Evolutionary conservation across 495 filamentous ascomycete species (phyloP), one percentile per base, ranked within the genome.

Genomic region (Aspergillus leporis): DNA sequence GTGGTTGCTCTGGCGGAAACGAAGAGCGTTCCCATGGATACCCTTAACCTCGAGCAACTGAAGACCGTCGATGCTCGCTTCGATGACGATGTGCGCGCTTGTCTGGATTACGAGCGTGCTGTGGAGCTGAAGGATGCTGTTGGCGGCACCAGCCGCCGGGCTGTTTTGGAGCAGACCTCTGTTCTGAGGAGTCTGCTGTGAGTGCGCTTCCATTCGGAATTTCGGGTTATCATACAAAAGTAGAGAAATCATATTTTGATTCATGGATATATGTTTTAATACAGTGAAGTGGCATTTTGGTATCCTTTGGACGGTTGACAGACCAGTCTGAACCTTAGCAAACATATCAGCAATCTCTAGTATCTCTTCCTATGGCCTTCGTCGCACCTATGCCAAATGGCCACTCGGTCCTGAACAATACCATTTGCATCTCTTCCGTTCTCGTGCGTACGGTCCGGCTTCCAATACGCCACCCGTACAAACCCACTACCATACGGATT

Each of bases 41-140:
- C 88, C 65, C 79, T 97, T 9, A 80, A 80, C 0, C 78, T 87
- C 38, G 80, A 86, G 66, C 85, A 90, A 68, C 77, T 96, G 52
- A 78, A 90, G 80, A 73, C 73, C n/a, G 77, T 97, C 12, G 90
- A 95, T 61, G 62, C 74, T 4, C 83, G 91, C 43, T 93, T 97
- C 60, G 88, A 84, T 34, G 77, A 85, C 55, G 92, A 96, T 67
- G 84, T 97, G 34, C 70, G 80, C 51, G 74, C 83, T 60, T 84
- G 83, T 40, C 89, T 96, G 71, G 86, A 96, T 71, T 96, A 96
- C 65, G 89, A 96, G 81, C 82, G 81, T 59, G 90, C 87, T 56
- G 93, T 97, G 4, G 93, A 98, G 81, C 81, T 90, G 78, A 83
- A 90, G 67, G 81, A 84, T 57, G 89, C 91, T 4, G 86, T 85